These are phyloP conservation scores for Sporothrix globosa DNA, from an alignment of 2,329 filamentous ascomycete species.

Conservation along the genomic window DNA sequence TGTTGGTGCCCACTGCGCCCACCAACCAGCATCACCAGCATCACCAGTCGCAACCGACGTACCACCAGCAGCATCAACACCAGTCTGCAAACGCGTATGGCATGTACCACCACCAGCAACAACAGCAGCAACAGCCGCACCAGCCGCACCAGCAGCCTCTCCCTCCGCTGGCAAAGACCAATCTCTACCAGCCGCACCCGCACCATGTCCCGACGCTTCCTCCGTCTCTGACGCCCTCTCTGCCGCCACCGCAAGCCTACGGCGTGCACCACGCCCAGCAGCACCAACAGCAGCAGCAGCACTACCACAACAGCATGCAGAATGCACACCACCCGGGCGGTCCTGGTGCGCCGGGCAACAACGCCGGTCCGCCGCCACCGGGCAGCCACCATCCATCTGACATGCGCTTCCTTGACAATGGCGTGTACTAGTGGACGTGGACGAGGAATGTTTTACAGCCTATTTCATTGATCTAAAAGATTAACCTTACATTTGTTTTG, in stretches of 20 bases:
- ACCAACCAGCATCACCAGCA: neutral
- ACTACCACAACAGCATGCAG: constrained; percentile 31
- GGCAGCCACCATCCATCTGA: constrained; percentile 14
- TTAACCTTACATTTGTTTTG: no score
- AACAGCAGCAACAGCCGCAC: constrained; percentile 15
- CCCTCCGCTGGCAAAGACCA: neutral
- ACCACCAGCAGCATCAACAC: neutral
- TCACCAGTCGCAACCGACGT: neutral
- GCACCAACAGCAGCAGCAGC: constrained; percentile 24
- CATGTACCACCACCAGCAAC: constrained; percentile 1
- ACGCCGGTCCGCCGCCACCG: neutral
- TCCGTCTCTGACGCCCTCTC: constrained; percentile 4
- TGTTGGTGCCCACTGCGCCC: neutral
- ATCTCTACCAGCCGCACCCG: constrained; percentile 1
- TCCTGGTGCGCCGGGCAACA: neutral
- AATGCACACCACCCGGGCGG: constrained; percentile 2
- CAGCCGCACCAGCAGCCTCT: constrained; percentile 12
- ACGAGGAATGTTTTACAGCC: neutral
- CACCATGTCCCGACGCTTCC: neutral
- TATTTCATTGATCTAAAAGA: neutral
- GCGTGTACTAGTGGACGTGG: constrained; percentile 17
- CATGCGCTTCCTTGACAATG: neutral
- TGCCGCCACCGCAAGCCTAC: constrained; percentile 26
- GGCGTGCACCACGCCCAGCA: constrained; percentile 29
- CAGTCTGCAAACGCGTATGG: constrained; percentile 5